Percentiles rank a stretch among this genome's conserved stretches.
Conservation (phyloP, 192 early-diverging fungal species). For the Podila verticillata region DNA sequence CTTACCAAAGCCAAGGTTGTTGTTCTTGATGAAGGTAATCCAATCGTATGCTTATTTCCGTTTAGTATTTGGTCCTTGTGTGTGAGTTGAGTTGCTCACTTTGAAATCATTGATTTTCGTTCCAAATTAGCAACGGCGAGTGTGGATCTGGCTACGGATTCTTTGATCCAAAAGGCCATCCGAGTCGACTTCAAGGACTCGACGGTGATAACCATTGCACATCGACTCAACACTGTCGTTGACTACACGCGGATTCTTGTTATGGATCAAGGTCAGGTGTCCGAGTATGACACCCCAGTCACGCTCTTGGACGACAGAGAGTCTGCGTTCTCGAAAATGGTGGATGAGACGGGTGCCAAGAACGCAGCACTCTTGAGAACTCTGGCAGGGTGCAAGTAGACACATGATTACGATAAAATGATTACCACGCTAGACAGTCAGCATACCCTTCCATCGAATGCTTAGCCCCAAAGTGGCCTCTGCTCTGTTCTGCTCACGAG, state of each 20-base stretch:
- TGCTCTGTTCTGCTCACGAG: no score
- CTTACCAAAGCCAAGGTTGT: slow-evolving; percentile 75
- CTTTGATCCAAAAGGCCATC: slow-evolving; percentile 74
- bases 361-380: slow-evolving; percentile 37
- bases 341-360: slow-evolving; percentile 34
- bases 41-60: not conserved
- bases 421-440: not conserved
- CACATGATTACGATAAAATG: no score
- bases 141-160: slow-evolving; percentile 71
- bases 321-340: slow-evolving; percentile 57
- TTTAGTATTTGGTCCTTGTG: not conserved
- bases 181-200: slow-evolving; percentile 63
- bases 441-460: no score
- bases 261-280: slow-evolving; percentile 77
- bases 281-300: slow-evolving; percentile 73
- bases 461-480: no score
- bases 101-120: slow-evolving; percentile 19
- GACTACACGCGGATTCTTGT: slow-evolving; percentile 78
- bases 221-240: slow-evolving; percentile 78
- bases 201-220: slow-evolving; percentile 78
- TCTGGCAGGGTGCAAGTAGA: slow-evolving; percentile 21
- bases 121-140: slow-evolving; percentile 60
- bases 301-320: slow-evolving; percentile 62
- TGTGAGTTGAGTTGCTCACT: not conserved
- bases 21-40: slow-evolving; percentile 81